These are phyloP conservation scores for Colletotrichum neosansevieriae DNA, from an alignment of 2,329 filamentous ascomycete species.

Conservation along the genomic window DNA sequence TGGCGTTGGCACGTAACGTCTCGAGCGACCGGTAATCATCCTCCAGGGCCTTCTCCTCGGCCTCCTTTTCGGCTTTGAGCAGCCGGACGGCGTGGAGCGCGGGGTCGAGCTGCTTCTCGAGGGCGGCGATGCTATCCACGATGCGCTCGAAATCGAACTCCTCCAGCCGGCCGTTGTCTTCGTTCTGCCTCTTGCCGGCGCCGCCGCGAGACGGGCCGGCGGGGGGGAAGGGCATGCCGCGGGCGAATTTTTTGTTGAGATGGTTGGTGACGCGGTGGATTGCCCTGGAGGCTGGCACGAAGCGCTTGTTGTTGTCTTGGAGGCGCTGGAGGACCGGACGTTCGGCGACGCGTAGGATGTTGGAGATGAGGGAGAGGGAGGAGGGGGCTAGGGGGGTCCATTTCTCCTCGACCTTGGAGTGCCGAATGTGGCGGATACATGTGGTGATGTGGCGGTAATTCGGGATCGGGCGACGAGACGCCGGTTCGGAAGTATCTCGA, in stretches of 20 bases:
- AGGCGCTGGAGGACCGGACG: slow-evolving; percentile 72
- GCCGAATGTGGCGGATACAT: slow-evolving; percentile 67
- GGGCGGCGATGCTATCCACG: slow-evolving; percentile 66
- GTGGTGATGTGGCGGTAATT: slow-evolving; percentile 65
- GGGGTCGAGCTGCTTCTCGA: slow-evolving; percentile 72
- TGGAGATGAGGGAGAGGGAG: slow-evolving; percentile 67
- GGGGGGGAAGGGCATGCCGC: slow-evolving; percentile 76
- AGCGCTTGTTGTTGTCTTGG: slow-evolving; percentile 59
- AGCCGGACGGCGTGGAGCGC: slow-evolving; percentile 72
- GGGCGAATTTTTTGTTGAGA: slow-evolving; percentile 68
- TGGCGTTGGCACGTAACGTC: slow-evolving; percentile 67
- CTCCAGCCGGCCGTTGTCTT: slow-evolving; percentile 55
- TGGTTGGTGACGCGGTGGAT: slow-evolving; percentile 67
- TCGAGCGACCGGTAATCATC: slow-evolving; percentile 65
- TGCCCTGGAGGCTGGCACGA: slow-evolving; percentile 66
- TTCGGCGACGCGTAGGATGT: slow-evolving; percentile 69
- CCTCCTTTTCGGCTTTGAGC: slow-evolving; percentile 67
- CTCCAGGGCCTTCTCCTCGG: slow-evolving; percentile 67
- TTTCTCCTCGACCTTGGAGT: slow-evolving; percentile 74
- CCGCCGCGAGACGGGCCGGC: slow-evolving; percentile 47
- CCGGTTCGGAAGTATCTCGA: neutral
- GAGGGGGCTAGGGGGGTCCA: slow-evolving; percentile 70
- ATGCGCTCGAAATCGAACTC: slow-evolving; percentile 77
- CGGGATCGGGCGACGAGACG: slow-evolving; percentile 44
- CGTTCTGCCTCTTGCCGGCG: slow-evolving; percentile 24